phyloP scores from a whole-genome alignment of 1,284 basidiomycete species.

The Malassezia equina region DNA sequence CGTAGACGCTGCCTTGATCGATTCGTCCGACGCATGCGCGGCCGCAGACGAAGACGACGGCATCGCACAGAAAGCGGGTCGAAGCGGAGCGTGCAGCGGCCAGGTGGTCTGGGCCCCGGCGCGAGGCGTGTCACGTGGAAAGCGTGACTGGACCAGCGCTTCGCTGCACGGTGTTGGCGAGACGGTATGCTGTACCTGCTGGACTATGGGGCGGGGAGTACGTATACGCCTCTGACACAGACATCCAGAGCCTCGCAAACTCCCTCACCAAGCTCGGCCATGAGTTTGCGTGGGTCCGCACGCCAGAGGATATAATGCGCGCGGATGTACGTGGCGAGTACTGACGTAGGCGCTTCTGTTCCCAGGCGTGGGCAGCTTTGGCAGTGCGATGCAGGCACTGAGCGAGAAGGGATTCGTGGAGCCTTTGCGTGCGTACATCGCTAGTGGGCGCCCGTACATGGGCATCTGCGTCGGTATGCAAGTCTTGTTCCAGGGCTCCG shows the following conservation, averaged over 20 bases:
- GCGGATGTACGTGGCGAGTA: constrained; percentile 65
- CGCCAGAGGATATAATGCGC: constrained; percentile 71
- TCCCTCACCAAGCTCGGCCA: constrained; percentile 77
- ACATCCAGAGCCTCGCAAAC: constrained; percentile 62
- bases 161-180: too few species aligned
- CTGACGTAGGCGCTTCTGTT: constrained; percentile 68
- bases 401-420: constrained; percentile 64
- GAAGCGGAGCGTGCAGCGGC: not conserved
- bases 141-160: not conserved
- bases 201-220: constrained; percentile 46
- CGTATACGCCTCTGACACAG: constrained; percentile 14
- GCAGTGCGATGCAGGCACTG: constrained; percentile 72
- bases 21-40: not conserved
- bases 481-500: constrained; percentile 69
- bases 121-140: constrained; percentile 1
- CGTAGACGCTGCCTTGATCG: not conserved
- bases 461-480: constrained; percentile 72
- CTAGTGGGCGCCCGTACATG: constrained; percentile 76
- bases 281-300: constrained; percentile 78
- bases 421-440: constrained; percentile 72
- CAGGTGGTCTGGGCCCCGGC: not conserved
- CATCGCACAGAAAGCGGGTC: not conserved
- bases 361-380: constrained; percentile 94
- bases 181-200: constrained; percentile 42
- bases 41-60: not conserved